Evolutionary conservation across 805 yeast genomes (phyloP).

Genomic region (Candida michaelii): DNA sequence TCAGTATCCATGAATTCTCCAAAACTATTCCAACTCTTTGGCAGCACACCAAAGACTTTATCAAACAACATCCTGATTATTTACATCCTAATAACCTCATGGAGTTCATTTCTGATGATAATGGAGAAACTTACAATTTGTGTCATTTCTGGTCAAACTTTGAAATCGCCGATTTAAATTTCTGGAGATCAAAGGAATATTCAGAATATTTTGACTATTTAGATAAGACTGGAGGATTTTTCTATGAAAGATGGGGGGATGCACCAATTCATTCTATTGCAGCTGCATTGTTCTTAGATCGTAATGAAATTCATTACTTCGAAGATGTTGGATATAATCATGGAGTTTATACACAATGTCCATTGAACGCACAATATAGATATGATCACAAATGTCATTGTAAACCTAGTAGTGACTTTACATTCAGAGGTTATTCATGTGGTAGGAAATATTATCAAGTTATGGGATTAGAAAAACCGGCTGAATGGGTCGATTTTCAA

Average conservation of each 20-base stretch:
- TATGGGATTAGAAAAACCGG: slow-evolving; percentile 30
- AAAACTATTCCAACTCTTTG: slow-evolving; percentile 65
- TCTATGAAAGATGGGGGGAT: slow-evolving; percentile 90
- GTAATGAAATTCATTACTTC: slow-evolving; percentile 65
- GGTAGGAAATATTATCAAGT: slow-evolving; percentile 32
- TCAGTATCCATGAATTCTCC: slow-evolving; percentile 61
- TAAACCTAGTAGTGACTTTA: slow-evolving; percentile 37
- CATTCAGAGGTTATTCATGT: slow-evolving; percentile 23
- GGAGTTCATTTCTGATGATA: slow-evolving; percentile 15
- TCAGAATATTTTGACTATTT: slow-evolving; percentile 58
- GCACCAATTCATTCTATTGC: slow-evolving; percentile 86
- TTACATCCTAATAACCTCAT: slow-evolving; percentile 17
- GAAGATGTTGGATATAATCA: slow-evolving; percentile 77
- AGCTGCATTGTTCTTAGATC: slow-evolving; percentile 60
- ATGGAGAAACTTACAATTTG: slow-evolving; percentile 46
- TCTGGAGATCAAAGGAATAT: slow-evolving; percentile 62
- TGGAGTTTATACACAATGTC: slow-evolving; percentile 64
- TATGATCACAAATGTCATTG: slow-evolving; percentile 34
- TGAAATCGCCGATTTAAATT: slow-evolving; percentile 71
- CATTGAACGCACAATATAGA: slow-evolving; percentile 35
- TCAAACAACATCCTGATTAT: slow-evolving; percentile 21
- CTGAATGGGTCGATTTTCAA: slow-evolving; percentile 27
- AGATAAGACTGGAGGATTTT: slow-evolving; percentile 73
- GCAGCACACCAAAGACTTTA: slow-evolving; percentile 52
- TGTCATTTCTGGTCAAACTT: slow-evolving; percentile 86